Evolutionary conservation across 352 stramenopile species (phyloP), one percentile per base, ranked within the genome.

Genomic region (Phytophthora meadii): DNA sequence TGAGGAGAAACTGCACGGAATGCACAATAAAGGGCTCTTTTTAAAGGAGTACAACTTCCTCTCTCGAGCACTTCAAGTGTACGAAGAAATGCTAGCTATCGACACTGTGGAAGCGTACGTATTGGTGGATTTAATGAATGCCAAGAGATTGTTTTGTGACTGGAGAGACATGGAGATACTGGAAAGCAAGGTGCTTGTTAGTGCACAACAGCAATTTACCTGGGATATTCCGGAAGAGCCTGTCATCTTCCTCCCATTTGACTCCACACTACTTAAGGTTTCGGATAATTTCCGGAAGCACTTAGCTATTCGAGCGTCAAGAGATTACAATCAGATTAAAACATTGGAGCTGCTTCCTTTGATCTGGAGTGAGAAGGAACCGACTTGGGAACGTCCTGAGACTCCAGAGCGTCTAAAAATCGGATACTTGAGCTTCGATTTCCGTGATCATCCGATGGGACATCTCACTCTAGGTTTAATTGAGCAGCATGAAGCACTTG

Each of bases 401-500:
- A 76, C 63, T 72, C 77, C 53, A 14, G 25, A 68, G 59, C 59
- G 87, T 72, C 59, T 93, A n/a, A 70, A 81, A 12, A 61, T 97
- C 0, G 94, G 91, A 10, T 95, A 98, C 54, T 34, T 98, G 17
- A 95, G 88, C 59, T 94, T 82, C 39, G 88, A 98, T 74, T 97
- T 98, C 53, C 82, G 88, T 1, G 94, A 98, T 61, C 93, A 98
- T 57, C 89, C 94, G 7, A 98, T 98, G 92, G 94, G 89, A 2
- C 89, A 97, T 39, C 73, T 98, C 19, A 97, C 87, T 14, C 53
- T 91, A 2, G 90, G 92, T 1, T 59, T 98, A 5, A 60, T 98
- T 9, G 81, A 95, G 19, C 61, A 84, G 9, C 92, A 98, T 59
- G 34, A 55, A n/a, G 49, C 51, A 3, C 49, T 94, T 37, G 32